A percentile compares a stretch with the other conserved stretches of the same genome.
These are phyloP conservation scores for Parachaetomium inaequale DNA, from an alignment of 495 filamentous ascomycete genomes.

Conservation along the genomic window DNA sequence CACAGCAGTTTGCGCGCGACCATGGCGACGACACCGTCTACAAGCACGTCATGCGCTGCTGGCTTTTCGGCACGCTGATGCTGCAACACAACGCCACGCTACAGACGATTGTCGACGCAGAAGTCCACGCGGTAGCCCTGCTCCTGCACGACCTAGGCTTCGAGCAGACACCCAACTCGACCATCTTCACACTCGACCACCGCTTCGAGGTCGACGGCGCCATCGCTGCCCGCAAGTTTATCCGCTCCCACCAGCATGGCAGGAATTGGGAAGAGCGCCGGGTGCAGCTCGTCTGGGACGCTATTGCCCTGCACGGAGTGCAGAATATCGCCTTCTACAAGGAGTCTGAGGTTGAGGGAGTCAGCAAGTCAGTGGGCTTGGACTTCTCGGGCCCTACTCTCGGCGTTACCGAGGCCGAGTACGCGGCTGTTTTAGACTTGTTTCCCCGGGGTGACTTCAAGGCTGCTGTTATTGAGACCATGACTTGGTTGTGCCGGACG, in stretches of 20 bases:
- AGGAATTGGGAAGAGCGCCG: background rate
- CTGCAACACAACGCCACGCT: background rate
- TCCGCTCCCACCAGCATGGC: background rate
- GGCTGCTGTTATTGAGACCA: background rate
- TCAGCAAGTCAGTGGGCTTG: background rate
- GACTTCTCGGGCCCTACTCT: background rate
- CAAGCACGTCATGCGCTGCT: background rate
- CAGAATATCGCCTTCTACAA: background rate
- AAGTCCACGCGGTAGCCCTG: background rate
- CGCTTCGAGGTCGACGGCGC: background rate
- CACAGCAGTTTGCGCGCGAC: background rate
- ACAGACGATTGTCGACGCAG: background rate
- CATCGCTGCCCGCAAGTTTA: conserved; percentile 3
- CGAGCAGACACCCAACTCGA: background rate
- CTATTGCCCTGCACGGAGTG: background rate
- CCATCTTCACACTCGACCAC: background rate
- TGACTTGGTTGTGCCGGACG: background rate
- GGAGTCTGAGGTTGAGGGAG: background rate
- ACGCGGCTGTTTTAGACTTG: background rate
- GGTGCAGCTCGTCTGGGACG: conserved; percentile 1
- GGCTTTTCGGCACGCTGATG: background rate
- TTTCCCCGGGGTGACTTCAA: background rate
- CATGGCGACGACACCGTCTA: background rate
- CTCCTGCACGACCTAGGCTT: background rate
- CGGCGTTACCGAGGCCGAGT: background rate